Conservation (phyloP, 2,329 filamentous ascomycete species). For the Arthroderma uncinatum region DNA sequence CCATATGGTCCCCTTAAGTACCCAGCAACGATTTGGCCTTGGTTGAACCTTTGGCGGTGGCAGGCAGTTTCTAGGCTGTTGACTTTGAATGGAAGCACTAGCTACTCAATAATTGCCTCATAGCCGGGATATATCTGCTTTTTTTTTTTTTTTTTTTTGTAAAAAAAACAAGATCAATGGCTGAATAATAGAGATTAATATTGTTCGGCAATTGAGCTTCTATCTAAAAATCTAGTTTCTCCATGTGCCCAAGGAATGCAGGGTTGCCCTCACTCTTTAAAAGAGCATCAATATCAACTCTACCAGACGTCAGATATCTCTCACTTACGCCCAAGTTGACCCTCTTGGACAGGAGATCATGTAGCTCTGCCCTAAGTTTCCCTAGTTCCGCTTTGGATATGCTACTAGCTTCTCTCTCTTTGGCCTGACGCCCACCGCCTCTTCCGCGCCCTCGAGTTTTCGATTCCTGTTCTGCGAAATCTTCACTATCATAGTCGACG, state of each 20-base stretch:
- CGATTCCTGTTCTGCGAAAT: constrained; percentile 53
- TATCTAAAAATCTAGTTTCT: constrained; percentile 33
- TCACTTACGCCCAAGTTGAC: constrained; percentile 84
- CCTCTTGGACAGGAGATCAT: constrained; percentile 55
- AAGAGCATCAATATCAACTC: constrained; percentile 68
- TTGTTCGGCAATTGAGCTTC: too few relatives aligned
- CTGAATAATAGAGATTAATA: too few relatives aligned
- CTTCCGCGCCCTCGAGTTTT: constrained; percentile 56
- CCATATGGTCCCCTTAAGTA: too few relatives aligned
- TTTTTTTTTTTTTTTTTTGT: too few relatives aligned
- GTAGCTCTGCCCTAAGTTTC: constrained; percentile 59
- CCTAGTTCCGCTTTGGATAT: constrained; percentile 65
- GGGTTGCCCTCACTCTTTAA: constrained; percentile 54
- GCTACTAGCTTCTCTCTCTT: constrained; percentile 57
- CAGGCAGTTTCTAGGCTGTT: too few relatives aligned
- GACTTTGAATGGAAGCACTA: too few relatives aligned
- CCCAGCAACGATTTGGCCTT: too few relatives aligned
- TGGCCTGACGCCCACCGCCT: constrained; percentile 61
- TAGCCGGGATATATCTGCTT: too few relatives aligned
- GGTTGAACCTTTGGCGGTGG: too few relatives aligned
- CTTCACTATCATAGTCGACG: constrained; percentile 84
- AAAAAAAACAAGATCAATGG: too few relatives aligned
- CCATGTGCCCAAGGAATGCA: constrained; percentile 52
- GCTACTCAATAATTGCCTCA: too few relatives aligned
- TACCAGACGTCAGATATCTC: constrained; percentile 68